Evolutionary conservation across 2,329 filamentous ascomycete genomes (phyloP).

Genomic region (Bipolaris zeicola): DNA sequence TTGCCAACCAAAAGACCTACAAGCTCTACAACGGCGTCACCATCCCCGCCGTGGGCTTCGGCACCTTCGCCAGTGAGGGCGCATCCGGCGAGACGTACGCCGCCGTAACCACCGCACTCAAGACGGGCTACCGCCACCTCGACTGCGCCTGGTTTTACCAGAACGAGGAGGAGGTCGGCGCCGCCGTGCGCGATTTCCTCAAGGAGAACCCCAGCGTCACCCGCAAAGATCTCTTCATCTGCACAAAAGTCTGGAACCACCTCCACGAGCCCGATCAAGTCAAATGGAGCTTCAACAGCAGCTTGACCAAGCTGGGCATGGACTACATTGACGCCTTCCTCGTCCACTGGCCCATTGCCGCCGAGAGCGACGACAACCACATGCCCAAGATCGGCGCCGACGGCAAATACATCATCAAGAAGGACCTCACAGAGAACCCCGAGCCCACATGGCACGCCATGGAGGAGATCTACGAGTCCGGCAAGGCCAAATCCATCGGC

Average conservation of each 20-base stretch:
- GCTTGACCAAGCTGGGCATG: slow-evolving; percentile 65
- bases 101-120: slow-evolving; percentile 65
- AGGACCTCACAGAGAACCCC: slow-evolving; percentile 69
- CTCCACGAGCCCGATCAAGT: slow-evolving; percentile 63
- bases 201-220: slow-evolving; percentile 60
- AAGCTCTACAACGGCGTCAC: slow-evolving; percentile 63
- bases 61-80: slow-evolving; percentile 73
- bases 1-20: slow-evolving; percentile 52
- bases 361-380: slow-evolving; percentile 57
- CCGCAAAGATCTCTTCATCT: slow-evolving; percentile 69
- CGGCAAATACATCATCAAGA: slow-evolving; percentile 67
- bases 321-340: slow-evolving; percentile 74
- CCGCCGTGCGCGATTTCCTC: slow-evolving; percentile 66
- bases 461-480: slow-evolving; percentile 66
- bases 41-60: slow-evolving; percentile 74
- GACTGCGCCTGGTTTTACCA: slow-evolving; percentile 74
- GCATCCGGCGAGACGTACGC: slow-evolving; percentile 59
- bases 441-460: slow-evolving; percentile 71
- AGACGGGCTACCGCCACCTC: slow-evolving; percentile 66
- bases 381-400: slow-evolving; percentile 63
- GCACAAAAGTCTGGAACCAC: slow-evolving; percentile 71
- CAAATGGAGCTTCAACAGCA: slow-evolving; percentile 65
- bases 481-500: slow-evolving; percentile 68
- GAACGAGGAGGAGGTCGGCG: slow-evolving; percentile 73
- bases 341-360: slow-evolving; percentile 64